Percentiles rank a stretch among this genome's conserved stretches.
phyloP scores from a whole-genome alignment of 2,329 filamentous ascomycete genomes.

The Venturia nashicola region DNA sequence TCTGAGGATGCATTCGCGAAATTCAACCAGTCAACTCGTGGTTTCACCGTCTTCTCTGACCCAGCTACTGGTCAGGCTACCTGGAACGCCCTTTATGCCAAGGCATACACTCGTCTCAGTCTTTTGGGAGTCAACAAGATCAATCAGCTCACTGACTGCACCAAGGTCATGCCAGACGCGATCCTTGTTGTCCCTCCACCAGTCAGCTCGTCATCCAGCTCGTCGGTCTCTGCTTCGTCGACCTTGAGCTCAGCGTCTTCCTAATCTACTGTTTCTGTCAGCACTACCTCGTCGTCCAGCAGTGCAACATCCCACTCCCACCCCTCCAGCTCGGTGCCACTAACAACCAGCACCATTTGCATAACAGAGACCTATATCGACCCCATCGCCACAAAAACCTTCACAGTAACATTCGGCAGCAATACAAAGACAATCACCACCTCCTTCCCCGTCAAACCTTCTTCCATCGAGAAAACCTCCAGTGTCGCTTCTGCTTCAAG shows the following conservation, averaged over 20 bases:
- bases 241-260: not conserved
- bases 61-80: conserved; percentile 15
- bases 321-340: not conserved
- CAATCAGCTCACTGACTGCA: conserved; percentile 44
- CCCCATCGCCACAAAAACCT: not conserved
- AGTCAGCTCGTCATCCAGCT: not conserved
- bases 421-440: not conserved
- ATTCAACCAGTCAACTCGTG: not conserved
- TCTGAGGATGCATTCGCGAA: conserved; percentile 2
- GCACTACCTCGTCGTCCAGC: not conserved
- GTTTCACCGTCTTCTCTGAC: conserved; percentile 17
- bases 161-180: conserved; percentile 32
- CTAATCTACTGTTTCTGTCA: not conserved
- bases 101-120: conserved; percentile 41
- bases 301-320: not conserved
- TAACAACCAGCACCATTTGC: not conserved
- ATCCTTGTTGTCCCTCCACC: conserved; percentile 14
- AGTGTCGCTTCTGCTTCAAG: not conserved
- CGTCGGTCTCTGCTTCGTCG: not conserved
- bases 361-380: not conserved
- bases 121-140: conserved; percentile 46
- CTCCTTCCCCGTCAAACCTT: not conserved
- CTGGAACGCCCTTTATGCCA: conserved; percentile 36
- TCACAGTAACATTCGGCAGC: not conserved
- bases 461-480: not conserved